Conservation (phyloP, 1,284 basidiomycete genomes). For the Ceratorhiza oryzae-sativae region DNA sequence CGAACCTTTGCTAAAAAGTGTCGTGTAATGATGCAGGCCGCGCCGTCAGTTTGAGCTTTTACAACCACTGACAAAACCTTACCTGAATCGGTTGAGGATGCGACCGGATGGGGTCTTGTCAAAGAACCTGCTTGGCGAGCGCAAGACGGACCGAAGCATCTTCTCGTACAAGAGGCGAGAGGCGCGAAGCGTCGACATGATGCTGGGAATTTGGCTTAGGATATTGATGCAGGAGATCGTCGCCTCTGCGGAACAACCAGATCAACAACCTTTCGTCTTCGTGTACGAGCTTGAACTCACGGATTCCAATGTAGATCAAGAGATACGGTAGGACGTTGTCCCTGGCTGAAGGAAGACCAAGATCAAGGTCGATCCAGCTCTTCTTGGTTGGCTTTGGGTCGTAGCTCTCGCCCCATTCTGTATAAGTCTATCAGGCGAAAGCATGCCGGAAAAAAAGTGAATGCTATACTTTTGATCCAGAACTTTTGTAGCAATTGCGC, state of each 20-base stretch:
- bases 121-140: conserved; percentile 38
- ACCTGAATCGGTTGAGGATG: conserved; percentile 23
- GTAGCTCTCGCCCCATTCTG: conserved; percentile 39
- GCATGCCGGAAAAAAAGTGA: background rate
- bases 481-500: conserved; percentile 35
- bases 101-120: conserved; percentile 38
- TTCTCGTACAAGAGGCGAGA: conserved; percentile 26
- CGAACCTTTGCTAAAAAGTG: conserved; percentile 38
- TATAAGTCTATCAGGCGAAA: background rate
- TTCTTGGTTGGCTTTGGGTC: background rate
- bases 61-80: background rate
- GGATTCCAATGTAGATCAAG: conserved; percentile 23
- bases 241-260: conserved; percentile 1
- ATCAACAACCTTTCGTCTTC: background rate
- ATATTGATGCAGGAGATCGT: background rate
- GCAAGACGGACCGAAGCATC: conserved; percentile 38
- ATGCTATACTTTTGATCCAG: conserved; percentile 35
- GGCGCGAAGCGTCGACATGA: conserved; percentile 29
- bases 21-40: too few relatives aligned
- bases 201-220: conserved; percentile 15
- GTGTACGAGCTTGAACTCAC: background rate
- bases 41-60: background rate
- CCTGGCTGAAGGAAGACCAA: conserved; percentile 20
- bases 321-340: conserved; percentile 37
- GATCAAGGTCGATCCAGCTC: background rate